Base-by-base conservation (phyloP, 331 rosid species). In the Quercus lobata region DNA sequence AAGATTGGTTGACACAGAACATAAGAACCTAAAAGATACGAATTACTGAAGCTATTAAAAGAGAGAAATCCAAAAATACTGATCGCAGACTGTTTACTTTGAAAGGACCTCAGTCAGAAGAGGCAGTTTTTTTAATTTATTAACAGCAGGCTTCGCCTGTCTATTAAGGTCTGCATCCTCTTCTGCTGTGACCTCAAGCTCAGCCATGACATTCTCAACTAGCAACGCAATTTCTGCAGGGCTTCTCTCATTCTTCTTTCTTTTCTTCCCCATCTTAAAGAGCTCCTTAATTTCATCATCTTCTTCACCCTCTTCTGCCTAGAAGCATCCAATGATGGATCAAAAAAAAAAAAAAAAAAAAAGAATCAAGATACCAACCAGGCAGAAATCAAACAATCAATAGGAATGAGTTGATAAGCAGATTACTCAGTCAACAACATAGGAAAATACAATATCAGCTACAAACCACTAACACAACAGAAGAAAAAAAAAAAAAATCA, bases 181-280 rank as follows among this genome's bases (percentile, higher is more conserved):
- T 83, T 94, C 97, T 15, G 97, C 95, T 21, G 97, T 94, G 81
- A 92, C 93, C 88, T 94, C 97, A 14, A 94, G 95, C 89, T 92
- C 97, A 7, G 98, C 98, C 98, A 94, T 94, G 84, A 94, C 92
- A 68, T 90, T 94, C 88, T 94, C 98, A 62, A 94, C 98, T 24
- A 94, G 81, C 82, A 92, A 78, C 71, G 98, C 97, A 77, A 94
- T 91, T 82, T 94, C 97, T 1, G 97, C 98, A 0, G 98, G 98
- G 84, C 93, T 94, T 82, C 83, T 91, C 83, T 94, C 98, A 0
- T 83, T 90, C 89, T 91, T 94, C 88, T 92, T 94, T 87, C 60
- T 92, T 78, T 87, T 94, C 92, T 86, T 92, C 24, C 97, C 98
- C 81, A 80, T 69, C 89, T 92, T 94, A 80, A 94, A 94, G 71